Conservation (phyloP, 2,329 filamentous ascomycete genomes). For the Diaporthe nobilis region DNA sequence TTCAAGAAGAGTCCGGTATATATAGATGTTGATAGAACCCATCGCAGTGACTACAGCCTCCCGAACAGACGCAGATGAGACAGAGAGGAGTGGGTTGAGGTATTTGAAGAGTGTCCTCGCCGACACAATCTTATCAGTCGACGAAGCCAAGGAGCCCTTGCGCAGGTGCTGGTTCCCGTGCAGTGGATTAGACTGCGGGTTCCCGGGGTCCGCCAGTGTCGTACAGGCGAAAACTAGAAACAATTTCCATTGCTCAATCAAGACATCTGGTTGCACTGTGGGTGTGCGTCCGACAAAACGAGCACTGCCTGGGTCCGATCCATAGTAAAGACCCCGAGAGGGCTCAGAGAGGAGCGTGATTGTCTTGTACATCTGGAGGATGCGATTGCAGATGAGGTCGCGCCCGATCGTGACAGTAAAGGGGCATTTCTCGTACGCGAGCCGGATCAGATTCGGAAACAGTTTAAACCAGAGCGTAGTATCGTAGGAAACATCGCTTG, state of each 20-base stretch:
- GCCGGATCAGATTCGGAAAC: constrained; percentile 93
- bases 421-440: constrained; percentile 91
- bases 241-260: constrained; percentile 98
- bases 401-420: constrained; percentile 92
- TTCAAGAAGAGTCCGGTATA: constrained; percentile 92
- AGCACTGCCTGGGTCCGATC: constrained; percentile 70
- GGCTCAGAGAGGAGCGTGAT: constrained; percentile 86
- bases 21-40: constrained; percentile 94
- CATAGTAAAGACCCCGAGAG: constrained; percentile 74
- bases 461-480: constrained; percentile 97
- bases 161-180: constrained; percentile 81
- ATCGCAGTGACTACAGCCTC: constrained; percentile 93
- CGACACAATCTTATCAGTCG: constrained; percentile 84
- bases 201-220: constrained; percentile 87
- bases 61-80: constrained; percentile 83
- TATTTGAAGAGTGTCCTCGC: constrained; percentile 92
- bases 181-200: constrained; percentile 68
- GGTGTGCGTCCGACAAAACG: constrained; percentile 68
- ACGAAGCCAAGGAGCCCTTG: constrained; percentile 81
- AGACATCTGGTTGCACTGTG: constrained; percentile 84
- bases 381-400: constrained; percentile 91
- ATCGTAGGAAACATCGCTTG: constrained; percentile 95
- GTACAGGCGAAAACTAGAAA: constrained; percentile 98
- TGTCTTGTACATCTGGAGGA: constrained; percentile 91
- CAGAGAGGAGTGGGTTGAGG: constrained; percentile 88